phyloP scores from a whole-genome alignment of 176 grass and related monocot genomes.

The Carex parvula region DNA sequence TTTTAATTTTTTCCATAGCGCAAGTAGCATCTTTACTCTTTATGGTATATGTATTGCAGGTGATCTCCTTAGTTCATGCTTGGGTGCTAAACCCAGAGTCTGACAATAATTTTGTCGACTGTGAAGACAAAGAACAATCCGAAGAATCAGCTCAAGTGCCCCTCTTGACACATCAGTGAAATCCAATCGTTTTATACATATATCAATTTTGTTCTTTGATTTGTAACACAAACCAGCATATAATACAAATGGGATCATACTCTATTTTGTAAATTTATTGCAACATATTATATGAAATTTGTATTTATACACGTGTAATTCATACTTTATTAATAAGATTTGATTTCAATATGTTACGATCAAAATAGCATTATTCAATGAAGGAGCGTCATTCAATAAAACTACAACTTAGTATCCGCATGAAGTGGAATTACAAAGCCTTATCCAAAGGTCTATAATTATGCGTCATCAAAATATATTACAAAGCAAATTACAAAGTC shows the following conservation, averaged over 20 bases:
- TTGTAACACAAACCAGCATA: neutral
- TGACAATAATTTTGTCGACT: neutral
- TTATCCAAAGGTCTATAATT: conserved; percentile 11
- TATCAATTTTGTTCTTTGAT: neutral
- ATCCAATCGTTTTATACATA: neutral
- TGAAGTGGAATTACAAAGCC: conserved; percentile 5
- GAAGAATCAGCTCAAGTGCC: conserved; percentile 18
- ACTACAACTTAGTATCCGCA: neutral
- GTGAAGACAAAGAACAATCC: conserved; percentile 7
- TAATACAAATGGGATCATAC: neutral
- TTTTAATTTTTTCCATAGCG: neutral
- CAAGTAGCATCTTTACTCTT: neutral
- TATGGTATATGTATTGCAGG: conserved; percentile 31
- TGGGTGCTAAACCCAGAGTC: conserved; percentile 47
- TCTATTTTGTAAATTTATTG: neutral
- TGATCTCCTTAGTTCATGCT: conserved; percentile 50
- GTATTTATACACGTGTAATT: neutral
- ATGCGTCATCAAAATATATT: conserved; percentile 14
- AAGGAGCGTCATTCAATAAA: neutral
- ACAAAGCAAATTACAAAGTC: conserved; percentile 21
- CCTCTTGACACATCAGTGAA: conserved; percentile 10
- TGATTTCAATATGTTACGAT: neutral
- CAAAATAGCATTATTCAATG: neutral
- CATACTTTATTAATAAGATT: neutral
- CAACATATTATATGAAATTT: neutral